Percentiles rank a stretch among this genome's conserved stretches.
phyloP scores from a whole-genome alignment of 768 basidiomycete species.

The Collybiopsis confluens region DNA sequence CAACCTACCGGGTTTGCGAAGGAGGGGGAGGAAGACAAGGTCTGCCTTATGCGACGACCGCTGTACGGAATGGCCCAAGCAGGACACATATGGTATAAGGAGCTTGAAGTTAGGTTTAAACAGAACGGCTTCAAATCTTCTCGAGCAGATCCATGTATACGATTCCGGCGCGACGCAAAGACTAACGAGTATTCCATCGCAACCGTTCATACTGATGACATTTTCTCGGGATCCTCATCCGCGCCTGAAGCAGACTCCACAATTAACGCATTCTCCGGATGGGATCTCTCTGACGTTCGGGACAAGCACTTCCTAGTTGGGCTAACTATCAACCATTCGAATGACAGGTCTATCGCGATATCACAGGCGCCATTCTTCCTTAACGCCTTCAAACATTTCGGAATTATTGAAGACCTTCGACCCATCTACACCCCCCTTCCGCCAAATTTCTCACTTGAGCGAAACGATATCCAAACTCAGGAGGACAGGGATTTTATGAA shows the following conservation, averaged over 20 bases:
- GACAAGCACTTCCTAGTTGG: not conserved
- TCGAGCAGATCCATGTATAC: slow-evolving; percentile 3
- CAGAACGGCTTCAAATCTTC: slow-evolving; percentile 4
- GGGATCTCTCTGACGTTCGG: not conserved
- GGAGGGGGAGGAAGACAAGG: slow-evolving; percentile 6
- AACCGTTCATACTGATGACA: not conserved
- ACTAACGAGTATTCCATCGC: not conserved
- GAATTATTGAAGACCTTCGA: not conserved
- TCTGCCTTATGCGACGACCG: not conserved
- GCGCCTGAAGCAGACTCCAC: not conserved
- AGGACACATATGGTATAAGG: slow-evolving; percentile 8
- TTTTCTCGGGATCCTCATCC: not conserved
- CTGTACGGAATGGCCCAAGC: slow-evolving; percentile 2
- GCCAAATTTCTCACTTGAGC: not conserved
- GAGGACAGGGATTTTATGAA: not conserved
- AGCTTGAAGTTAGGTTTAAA: not conserved
- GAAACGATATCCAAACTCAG: no score
- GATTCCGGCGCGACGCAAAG: not conserved
- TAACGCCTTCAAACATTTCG: not conserved
- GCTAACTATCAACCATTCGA: not conserved
- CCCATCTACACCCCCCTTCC: not conserved
- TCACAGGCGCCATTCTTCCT: not conserved
- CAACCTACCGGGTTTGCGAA: slow-evolving; percentile 16
- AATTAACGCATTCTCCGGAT: not conserved
- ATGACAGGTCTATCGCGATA: not conserved